Evolutionary conservation across 2,329 filamentous ascomycete genomes (phyloP).

Genomic region (Exophiala alcalophila): DNA sequence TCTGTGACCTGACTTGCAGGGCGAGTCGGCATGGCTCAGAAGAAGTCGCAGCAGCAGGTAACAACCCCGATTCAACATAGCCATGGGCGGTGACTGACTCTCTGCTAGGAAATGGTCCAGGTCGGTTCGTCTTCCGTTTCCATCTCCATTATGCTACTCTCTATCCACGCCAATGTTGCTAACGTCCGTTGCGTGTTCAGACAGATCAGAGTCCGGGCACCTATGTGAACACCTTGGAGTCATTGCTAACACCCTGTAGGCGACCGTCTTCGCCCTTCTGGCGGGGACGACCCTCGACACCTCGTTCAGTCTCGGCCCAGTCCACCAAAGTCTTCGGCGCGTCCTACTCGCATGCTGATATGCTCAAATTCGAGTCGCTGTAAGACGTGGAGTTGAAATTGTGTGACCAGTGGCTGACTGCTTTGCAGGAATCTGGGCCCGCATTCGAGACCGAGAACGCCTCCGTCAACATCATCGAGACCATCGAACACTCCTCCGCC

Average conservation of each 20-base stretch:
- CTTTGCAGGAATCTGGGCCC: constrained; percentile 21
- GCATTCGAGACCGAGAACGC: constrained; percentile 34
- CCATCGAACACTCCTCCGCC: constrained; percentile 20
- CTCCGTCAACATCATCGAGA: constrained; percentile 27
- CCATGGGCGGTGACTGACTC: constrained; percentile 8
- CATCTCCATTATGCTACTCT: too few species aligned
- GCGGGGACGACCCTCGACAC: constrained; percentile 57
- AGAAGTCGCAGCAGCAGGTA: constrained; percentile 72
- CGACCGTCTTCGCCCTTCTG: constrained; percentile 90
- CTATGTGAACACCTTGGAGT: constrained; percentile 7
- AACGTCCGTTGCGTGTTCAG: constrained; percentile 29
- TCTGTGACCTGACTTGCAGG: constrained; percentile 3
- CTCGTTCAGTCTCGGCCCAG: constrained; percentile 56
- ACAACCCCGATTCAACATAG: constrained; percentile 31
- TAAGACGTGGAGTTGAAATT: constrained; percentile 42
- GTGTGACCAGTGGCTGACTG: constrained; percentile 1
- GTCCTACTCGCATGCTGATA: constrained; percentile 93
- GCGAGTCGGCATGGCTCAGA: constrained; percentile 47
- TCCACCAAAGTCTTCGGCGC: constrained; percentile 81
- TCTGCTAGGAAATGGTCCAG: constrained; percentile 94
- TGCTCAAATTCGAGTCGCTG: constrained; percentile 81
- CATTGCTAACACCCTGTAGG: constrained; percentile 35
- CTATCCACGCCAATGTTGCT: too few species aligned
- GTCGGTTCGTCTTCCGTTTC: constrained; percentile 72
- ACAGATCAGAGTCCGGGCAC: constrained; percentile 40